phyloP scores from a whole-genome alignment of 768 basidiomycete genomes.

The Sporobolomyces pararoseus region DNA sequence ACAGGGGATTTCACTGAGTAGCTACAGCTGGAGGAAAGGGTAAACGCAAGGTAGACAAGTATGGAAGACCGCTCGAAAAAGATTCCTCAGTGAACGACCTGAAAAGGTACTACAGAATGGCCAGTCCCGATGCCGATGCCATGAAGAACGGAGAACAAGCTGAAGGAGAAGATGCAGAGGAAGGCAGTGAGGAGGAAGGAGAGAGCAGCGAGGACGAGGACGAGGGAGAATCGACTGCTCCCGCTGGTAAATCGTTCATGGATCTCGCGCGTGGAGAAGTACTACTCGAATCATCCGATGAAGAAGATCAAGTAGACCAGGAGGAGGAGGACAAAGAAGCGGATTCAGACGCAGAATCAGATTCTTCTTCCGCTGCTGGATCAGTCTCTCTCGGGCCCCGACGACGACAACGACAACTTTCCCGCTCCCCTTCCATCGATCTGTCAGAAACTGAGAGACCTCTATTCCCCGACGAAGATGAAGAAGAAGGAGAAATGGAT shows the following conservation, averaged over 20 bases:
- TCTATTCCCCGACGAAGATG: constrained; percentile 60
- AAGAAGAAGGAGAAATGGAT: constrained; percentile 60
- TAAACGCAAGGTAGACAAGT: constrained; percentile 51
- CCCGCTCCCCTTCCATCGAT: constrained; percentile 41
- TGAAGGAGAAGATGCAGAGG: constrained; percentile 7
- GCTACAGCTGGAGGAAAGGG: constrained; percentile 9
- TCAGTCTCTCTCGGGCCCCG: constrained; percentile 33
- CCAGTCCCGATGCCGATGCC: constrained; percentile 45
- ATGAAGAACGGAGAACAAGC: constrained; percentile 11
- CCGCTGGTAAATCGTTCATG: constrained; percentile 27
- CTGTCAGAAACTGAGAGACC: constrained; percentile 38
- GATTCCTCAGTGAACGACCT: constrained; percentile 51
- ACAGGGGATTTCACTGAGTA: neutral
- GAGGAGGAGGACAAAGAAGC: constrained; percentile 51
- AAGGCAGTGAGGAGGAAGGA: neutral
- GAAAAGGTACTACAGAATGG: constrained; percentile 52
- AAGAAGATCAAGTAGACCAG: constrained; percentile 52
- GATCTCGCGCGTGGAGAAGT: constrained; percentile 90
- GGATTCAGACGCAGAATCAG: constrained; percentile 49
- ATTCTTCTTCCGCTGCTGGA: constrained; percentile 19
- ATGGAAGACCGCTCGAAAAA: constrained; percentile 50
- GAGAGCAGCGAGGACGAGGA: constrained; percentile 26
- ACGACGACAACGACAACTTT: constrained; percentile 10
- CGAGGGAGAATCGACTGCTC: constrained; percentile 6
- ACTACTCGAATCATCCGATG: constrained; percentile 73